Percentiles rank a stretch among this genome's conserved stretches.
These are phyloP conservation scores for Dendrobium officinale DNA, from an alignment of 106 monocot species.

Conservation along the genomic window DNA sequence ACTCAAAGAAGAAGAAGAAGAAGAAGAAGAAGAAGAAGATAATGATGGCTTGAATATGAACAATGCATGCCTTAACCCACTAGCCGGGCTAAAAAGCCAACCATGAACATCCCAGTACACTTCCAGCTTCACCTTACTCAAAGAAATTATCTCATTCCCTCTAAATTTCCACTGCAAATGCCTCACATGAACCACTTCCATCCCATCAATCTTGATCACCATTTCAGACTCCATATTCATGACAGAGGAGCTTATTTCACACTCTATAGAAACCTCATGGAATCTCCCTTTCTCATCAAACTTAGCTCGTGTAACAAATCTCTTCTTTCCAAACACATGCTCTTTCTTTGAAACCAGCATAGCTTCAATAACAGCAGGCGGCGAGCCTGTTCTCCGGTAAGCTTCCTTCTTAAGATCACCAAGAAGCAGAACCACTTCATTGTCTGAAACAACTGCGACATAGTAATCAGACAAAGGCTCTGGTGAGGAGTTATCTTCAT, in stretches of 20 bases:
- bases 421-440: no score
- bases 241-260: neutral
- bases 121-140: no score
- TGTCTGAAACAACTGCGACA: constrained; percentile 22
- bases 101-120: no score
- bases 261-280: constrained; percentile 54
- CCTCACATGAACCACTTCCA: constrained; percentile 33
- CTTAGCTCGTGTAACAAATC: constrained; percentile 38
- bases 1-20: no score
- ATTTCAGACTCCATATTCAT: constrained; percentile 26
- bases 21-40: no score
- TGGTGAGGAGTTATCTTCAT: constrained; percentile 21
- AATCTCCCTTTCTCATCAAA: constrained; percentile 36
- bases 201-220: constrained; percentile 54
- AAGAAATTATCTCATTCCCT: constrained; percentile 34
- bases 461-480: constrained; percentile 67
- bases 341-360: no score
- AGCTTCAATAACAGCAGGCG: no score
- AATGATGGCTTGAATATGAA: no score
- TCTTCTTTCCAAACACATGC: constrained; percentile 16
- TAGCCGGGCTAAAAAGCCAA: no score
- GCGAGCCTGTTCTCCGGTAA: no score
- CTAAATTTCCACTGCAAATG: constrained; percentile 85
- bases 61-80: no score
- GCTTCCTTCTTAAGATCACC: no score